Base-by-base conservation (phyloP, 2,329 filamentous ascomycete species). In the Neofusicoccum umdonicola region DNA sequence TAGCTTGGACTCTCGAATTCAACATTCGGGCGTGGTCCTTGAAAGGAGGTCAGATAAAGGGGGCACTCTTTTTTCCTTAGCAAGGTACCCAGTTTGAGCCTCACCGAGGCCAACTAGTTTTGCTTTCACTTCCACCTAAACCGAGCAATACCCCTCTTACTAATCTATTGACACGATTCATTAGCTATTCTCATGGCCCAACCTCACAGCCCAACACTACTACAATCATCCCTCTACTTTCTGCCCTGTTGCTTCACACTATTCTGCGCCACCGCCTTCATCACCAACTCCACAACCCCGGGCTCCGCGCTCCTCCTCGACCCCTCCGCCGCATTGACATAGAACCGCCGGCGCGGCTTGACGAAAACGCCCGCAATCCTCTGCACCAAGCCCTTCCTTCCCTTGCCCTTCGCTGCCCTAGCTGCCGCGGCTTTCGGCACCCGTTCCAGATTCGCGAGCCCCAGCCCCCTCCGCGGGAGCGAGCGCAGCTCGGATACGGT, bases 401-500 rank as follows among this genome's bases (percentile, higher is more conserved):
- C 12, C 11, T 27, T 44, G 11, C 17, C 54, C 39, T 17, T 34
- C 54, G 6, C 19, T 19, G 19, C 19, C 19, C 19, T 19, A 19
- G 19, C 19, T 19, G 19, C 19, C 42, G 7, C 42, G 3, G 12
- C 13, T 47, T 19, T 44, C 45, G 47, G 61, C 35, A 63, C 47
- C 61, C 61, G 37, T 35, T 52, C 61, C 39, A 63, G 12, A 11
- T 60, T 60, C 0, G 56, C 56, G 41, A 60, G 12, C 11, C 56
- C 56, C 3, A 45, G 15, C 27, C 50, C 2, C 11, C 42, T 12
- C 7, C 27, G 5, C n/a, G 37, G 13, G 37, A 64, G 7, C 2
- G 6, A 4, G 4, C 74, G 73, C 13, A 78, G 66, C 47, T 78
- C 74, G 51, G 69, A 68, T 1, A 77, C 62, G 8, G 70, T 68